Evolutionary conservation across 1,139 yeast genomes (phyloP).

Genomic region (Yamadazyma pseudoaaseri): DNA sequence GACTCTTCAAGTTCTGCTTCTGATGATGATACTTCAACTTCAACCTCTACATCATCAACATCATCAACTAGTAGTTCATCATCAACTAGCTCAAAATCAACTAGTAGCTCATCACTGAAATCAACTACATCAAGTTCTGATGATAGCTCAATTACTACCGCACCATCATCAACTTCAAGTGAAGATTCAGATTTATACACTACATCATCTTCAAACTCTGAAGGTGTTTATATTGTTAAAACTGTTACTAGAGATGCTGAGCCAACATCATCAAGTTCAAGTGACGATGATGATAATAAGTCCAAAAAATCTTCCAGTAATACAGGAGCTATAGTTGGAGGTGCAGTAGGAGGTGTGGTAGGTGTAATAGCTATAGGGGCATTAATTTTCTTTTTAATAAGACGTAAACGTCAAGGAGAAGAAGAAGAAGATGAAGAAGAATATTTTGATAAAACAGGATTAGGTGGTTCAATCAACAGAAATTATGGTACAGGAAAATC

Average conservation of each 20-base stretch:
- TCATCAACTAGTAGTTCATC: slow-evolving; percentile 10
- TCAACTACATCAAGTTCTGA: background rate
- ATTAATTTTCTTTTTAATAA: slow-evolving; percentile 45
- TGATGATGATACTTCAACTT: slow-evolving; percentile 20
- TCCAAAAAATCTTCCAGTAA: slow-evolving; percentile 20
- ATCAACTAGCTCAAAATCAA: slow-evolving; percentile 5
- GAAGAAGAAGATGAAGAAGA: slow-evolving; percentile 54
- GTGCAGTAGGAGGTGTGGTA: slow-evolving; percentile 64
- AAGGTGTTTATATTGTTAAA: slow-evolving; percentile 16
- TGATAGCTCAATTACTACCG: slow-evolving; percentile 7
- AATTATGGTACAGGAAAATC: slow-evolving; percentile 24
- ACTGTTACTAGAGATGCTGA: slow-evolving; percentile 20
- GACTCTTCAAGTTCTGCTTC: slow-evolving; percentile 5
- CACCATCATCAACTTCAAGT: slow-evolving; percentile 8
- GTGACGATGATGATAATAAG: slow-evolving; percentile 8
- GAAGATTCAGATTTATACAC: slow-evolving; percentile 9
- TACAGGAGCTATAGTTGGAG: slow-evolving; percentile 64
- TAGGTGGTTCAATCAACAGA: slow-evolving; percentile 20
- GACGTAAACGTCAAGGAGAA: slow-evolving; percentile 41
- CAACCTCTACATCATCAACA: slow-evolving; percentile 25
- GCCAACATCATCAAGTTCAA: slow-evolving; percentile 12
- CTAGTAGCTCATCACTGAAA: slow-evolving; percentile 3
- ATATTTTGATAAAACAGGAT: slow-evolving; percentile 35
- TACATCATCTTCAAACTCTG: slow-evolving; percentile 15
- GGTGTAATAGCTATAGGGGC: slow-evolving; percentile 47